Evolutionary conservation across 1,284 basidiomycete species (phyloP).

Genomic region (Caloboletus firmus): DNA sequence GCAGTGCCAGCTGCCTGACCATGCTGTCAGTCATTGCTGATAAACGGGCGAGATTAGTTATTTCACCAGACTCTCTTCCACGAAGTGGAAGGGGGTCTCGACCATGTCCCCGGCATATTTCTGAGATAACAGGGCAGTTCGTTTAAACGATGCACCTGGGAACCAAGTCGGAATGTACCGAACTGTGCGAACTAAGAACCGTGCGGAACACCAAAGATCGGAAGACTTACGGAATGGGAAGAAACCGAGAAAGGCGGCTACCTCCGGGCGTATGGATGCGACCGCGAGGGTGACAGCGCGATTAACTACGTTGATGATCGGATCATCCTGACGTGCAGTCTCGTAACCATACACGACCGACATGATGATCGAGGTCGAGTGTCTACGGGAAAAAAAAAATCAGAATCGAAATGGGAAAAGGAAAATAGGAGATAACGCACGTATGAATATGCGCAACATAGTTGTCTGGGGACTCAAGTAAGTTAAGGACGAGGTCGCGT

Average conservation of each 20-base stretch:
- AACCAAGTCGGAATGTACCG: conserved; percentile 31
- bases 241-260: conserved; percentile 30
- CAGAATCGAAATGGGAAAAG: not conserved
- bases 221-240: conserved; percentile 28
- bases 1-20: conserved; percentile 30
- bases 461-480: conserved; percentile 22
- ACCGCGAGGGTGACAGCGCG: conserved; percentile 24
- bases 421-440: conserved; percentile 11
- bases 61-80: conserved; percentile 25
- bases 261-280: conserved; percentile 24
- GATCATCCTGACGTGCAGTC: conserved; percentile 24
- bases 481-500: conserved; percentile 27
- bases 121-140: conserved; percentile 24
- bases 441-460: conserved; percentile 27
- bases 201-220: too few relatives aligned
- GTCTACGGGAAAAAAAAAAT: conserved; percentile 10
- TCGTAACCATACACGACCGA: conserved; percentile 33
- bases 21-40: not conserved
- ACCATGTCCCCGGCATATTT: conserved; percentile 29
- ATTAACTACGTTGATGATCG: conserved; percentile 26
- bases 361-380: conserved; percentile 34
- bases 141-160: conserved; percentile 31
- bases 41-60: not conserved
- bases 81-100: conserved; percentile 30
- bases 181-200: conserved; percentile 14